Evolutionary conservation across 352 stramenopile species (phyloP).

Genomic region (Nothophytophthora sp.): DNA sequence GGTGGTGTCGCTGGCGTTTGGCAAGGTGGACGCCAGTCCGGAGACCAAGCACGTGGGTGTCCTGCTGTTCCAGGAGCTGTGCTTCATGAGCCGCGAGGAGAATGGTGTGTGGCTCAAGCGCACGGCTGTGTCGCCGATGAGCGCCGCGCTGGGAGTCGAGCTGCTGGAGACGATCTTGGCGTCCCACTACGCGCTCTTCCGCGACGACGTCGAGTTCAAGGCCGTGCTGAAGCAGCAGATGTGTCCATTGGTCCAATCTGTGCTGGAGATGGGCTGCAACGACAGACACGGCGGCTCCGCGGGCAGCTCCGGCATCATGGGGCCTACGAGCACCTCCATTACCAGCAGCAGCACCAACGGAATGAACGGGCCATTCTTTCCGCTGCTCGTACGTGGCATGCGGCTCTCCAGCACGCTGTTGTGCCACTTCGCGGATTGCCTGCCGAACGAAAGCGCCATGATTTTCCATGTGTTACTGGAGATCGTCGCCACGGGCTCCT

Average conservation of each 20-base stretch:
- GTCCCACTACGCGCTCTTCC: conserved; percentile 64
- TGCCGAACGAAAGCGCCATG: conserved; percentile 60
- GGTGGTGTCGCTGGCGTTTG: conserved; percentile 86
- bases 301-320: conserved; percentile 29
- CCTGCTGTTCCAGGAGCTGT: conserved; percentile 87
- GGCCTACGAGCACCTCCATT: conserved; percentile 27
- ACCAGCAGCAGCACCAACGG: conserved; percentile 37
- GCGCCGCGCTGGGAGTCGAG: conserved; percentile 72
- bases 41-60: conserved; percentile 82
- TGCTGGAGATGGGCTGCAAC: conserved; percentile 68
- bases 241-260: conserved; percentile 64
- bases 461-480: conserved; percentile 70
- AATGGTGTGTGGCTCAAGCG: conserved; percentile 87
- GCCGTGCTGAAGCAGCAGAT: conserved; percentile 84
- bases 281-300: conserved; percentile 38
- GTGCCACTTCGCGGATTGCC: conserved; percentile 74
- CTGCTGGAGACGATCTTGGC: conserved; percentile 77
- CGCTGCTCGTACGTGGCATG: conserved; percentile 83
- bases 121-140: conserved; percentile 75
- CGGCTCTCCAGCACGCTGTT: conserved; percentile 74
- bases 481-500: conserved; percentile 80
- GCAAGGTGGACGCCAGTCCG: conserved; percentile 66
- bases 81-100: conserved; percentile 84
- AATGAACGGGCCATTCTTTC: conserved; percentile 57
- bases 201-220: conserved; percentile 72